phyloP scores from a whole-genome alignment of 75 land plant species.

The Pseudotsuga menziesii region DNA sequence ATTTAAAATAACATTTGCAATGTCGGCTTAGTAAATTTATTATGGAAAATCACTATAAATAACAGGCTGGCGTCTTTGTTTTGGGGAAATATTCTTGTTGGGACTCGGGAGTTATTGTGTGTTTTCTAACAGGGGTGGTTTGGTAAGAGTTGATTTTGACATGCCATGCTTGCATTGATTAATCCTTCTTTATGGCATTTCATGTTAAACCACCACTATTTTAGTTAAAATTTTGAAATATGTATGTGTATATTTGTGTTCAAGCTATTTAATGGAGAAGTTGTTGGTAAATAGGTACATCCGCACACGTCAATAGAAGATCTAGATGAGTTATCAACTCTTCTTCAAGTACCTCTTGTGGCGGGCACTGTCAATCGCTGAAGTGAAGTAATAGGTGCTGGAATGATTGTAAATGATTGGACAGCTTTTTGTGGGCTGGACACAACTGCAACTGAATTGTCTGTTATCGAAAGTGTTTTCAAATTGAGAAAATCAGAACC shows the following conservation, averaged over 20 bases:
- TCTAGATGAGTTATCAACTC: conserved; percentile 91
- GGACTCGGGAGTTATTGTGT: conserved; percentile 83
- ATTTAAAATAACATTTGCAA: too few relatives aligned
- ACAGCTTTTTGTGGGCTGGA: conserved; percentile 92
- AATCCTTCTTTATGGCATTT: neutral
- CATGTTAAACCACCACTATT: neutral
- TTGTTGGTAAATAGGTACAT: conserved; percentile 54
- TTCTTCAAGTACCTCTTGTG: conserved; percentile 91
- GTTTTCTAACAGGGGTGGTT: conserved; percentile 82
- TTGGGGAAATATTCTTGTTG: conserved; percentile 89
- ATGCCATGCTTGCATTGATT: neutral
- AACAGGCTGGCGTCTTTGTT: too few relatives aligned
- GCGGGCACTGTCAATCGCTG: conserved; percentile 96
- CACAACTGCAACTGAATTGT: conserved; percentile 93
- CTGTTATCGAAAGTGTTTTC: conserved; percentile 88
- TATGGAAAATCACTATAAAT: too few relatives aligned
- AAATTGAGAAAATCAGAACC: conserved; percentile 89
- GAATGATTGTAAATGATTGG: conserved; percentile 92
- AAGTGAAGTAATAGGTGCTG: conserved; percentile 87
- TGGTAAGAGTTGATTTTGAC: conserved; percentile 47
- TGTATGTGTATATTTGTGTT: neutral
- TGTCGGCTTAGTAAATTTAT: too few relatives aligned
- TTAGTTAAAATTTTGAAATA: neutral
- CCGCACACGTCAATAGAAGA: conserved; percentile 95
- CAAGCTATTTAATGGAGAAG: neutral